Evolutionary conservation across 306 rosid genomes (phyloP), one percentile per base, ranked within the genome.

Genomic region (Prunus kanzakura): DNA sequence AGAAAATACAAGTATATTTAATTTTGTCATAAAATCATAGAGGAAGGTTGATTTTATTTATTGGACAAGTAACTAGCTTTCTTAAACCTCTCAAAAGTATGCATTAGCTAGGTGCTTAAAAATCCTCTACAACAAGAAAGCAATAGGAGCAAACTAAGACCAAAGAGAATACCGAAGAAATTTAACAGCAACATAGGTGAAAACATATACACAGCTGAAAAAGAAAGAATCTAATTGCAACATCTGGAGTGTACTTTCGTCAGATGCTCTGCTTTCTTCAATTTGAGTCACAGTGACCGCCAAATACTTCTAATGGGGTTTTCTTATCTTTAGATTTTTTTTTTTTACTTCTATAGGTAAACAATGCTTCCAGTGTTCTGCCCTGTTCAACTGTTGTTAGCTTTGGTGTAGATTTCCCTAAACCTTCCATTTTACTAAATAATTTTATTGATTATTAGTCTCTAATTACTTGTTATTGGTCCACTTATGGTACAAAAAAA

Each of bases 401-500:
- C 43, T 38, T 38, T 38, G 43, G 43, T 38, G 9, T 38, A 38
- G 30, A 52, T 12, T 30, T 38, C 23, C 47, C 46, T 14, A 32
- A 32, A 16, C 49, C 64, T 30, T 38, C 55, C 27, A n/a, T 32
- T 46, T 51, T 13, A n/a, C 32, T 32, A 54, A 71, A n/a, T 19
- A 32, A 51, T 69, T 25, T 73, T 18, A 22, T 71, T 15, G 30
- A 66, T 71, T 50, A 55, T 29, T 65, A 29, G 29, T 78, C 54
- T 14, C n/a, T 66, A 11, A 19, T 64, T 64, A 27, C 50, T 67
- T 23, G 56, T 58, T 32, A 60, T 57, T 67, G 30, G 43, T 32
- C 58, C 16, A 65, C 7, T 52, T 77, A 81, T 69, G n/a, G 47
- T 61, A 74, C 60, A 63, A 74, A 45, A 49, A 73, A 64, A 67